Evolutionary conservation across 495 filamentous ascomycete genomes (phyloP).

Genomic region (Amphirosellinia nigrospora): DNA sequence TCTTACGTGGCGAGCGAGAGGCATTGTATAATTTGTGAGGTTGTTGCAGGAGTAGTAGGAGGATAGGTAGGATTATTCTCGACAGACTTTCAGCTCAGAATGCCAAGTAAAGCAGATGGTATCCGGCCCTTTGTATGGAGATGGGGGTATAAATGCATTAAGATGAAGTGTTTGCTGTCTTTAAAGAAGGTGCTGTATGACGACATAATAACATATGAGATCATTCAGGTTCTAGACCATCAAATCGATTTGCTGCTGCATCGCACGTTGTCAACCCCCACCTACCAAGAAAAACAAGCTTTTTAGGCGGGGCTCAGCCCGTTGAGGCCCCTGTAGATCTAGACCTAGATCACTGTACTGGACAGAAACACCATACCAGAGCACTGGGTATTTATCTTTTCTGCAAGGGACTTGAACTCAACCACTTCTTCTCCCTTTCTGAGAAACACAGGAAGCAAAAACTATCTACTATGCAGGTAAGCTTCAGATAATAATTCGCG

Average conservation of each 20-base stretch:
- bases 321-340: slow-evolving; percentile 14
- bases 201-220: slow-evolving; percentile 3
- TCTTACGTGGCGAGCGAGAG: slow-evolving; percentile 25
- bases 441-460: background rate
- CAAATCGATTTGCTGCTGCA: background rate
- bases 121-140: background rate
- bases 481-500: background rate
- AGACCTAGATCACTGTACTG: background rate
- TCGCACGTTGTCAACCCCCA: background rate
- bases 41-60: background rate
- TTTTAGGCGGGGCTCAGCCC: slow-evolving; percentile 1
- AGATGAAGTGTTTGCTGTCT: background rate
- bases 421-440: background rate
- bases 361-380: background rate
- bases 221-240: background rate
- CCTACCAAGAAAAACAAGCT: slow-evolving; percentile 13
- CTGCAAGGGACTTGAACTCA: background rate
- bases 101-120: background rate
- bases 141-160: slow-evolving; percentile 1
- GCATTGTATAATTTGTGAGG: background rate
- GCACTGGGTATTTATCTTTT: background rate
- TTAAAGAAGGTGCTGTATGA: background rate
- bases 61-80: background rate
- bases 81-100: background rate
- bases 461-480: no score